A percentile compares a stretch with the other conserved stretches of the same genome.
phyloP scores from a whole-genome alignment of 306 rosid species.

The Comarum palustre region DNA sequence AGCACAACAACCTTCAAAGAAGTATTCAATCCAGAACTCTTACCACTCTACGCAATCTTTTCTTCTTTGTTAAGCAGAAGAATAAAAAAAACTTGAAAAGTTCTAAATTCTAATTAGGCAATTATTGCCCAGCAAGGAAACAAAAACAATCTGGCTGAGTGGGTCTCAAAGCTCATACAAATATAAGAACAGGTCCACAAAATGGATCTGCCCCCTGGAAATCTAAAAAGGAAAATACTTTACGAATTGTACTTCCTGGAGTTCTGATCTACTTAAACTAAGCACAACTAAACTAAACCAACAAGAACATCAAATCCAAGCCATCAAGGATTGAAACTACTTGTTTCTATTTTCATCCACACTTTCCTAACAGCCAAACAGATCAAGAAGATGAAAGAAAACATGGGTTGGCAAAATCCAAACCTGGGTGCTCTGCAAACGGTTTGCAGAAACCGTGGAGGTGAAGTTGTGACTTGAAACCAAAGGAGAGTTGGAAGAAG shows the following conservation, averaged over 20 bases:
- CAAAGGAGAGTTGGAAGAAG: conserved; percentile 31
- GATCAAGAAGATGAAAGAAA: background rate
- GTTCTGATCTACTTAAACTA: background rate
- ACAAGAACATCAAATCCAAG: background rate
- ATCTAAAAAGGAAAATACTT: background rate
- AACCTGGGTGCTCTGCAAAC: conserved; percentile 47
- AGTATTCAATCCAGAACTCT: background rate
- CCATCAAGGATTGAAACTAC: background rate
- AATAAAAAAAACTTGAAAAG: background rate
- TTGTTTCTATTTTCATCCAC: background rate
- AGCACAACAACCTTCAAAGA: background rate
- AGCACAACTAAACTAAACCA: background rate
- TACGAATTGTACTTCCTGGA: background rate
- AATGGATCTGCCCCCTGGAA: background rate
- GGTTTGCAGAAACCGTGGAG: conserved; percentile 24
- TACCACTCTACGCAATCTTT: background rate
- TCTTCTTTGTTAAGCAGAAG: background rate
- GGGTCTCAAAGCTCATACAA: background rate
- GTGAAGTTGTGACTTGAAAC: conserved; percentile 22
- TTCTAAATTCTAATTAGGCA: background rate
- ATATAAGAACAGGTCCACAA: background rate
- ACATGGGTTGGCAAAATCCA: background rate
- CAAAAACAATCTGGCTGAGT: background rate
- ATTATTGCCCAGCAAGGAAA: background rate
- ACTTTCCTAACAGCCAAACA: conserved; percentile 7